These are phyloP conservation scores for Alternaria burnsii DNA, from an alignment of 2,329 filamentous ascomycete species.

Conservation along the genomic window DNA sequence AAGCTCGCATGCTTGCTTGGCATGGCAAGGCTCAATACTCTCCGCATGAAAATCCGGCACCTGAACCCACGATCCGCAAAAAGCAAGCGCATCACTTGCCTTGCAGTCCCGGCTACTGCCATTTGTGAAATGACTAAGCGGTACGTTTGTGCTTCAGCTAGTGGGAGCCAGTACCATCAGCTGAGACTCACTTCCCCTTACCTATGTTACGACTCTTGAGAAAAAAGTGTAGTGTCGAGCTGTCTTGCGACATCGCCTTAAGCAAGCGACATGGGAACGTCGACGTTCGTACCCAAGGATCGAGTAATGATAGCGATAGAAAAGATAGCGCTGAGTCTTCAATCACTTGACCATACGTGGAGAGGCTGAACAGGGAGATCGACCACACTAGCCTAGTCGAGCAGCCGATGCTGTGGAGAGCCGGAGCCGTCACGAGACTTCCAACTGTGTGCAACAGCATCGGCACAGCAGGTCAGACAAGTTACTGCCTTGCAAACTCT, in stretches of 20 bases:
- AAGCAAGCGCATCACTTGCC: neutral
- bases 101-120: neutral
- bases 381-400: neutral
- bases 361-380: neutral
- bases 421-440: neutral
- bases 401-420: neutral
- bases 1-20: slow-evolving; percentile 7
- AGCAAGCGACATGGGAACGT: neutral
- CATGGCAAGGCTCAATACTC: slow-evolving; percentile 9
- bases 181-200: neutral
- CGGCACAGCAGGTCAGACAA: neutral
- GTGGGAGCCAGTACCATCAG: neutral
- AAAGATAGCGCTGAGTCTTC: neutral
- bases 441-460: neutral
- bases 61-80: neutral
- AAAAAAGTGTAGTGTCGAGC: neutral
- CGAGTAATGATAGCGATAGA: neutral
- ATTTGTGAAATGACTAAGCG: neutral
- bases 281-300: neutral
- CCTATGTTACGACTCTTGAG: neutral
- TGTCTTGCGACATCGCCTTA: neutral
- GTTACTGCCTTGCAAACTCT: neutral
- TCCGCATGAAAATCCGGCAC: slow-evolving; percentile 4
- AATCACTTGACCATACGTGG: neutral
- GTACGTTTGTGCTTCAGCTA: neutral